Conservation (phyloP, 73 alveolate species). For the Tetrahymena elliotti region DNA sequence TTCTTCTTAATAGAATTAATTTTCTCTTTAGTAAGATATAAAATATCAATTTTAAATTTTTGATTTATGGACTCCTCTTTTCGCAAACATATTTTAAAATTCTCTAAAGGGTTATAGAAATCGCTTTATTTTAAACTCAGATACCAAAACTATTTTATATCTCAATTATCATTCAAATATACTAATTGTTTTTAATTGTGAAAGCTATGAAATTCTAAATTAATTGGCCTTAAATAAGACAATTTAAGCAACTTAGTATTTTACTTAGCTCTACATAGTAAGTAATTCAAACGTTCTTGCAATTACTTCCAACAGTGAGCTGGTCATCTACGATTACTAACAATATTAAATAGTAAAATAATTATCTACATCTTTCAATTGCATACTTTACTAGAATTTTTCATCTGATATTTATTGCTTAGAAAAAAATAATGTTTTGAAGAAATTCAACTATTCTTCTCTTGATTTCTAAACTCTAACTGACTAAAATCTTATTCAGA, state of each 20-base stretch:
- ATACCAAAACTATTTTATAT: not conserved
- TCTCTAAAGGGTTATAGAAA: not conserved
- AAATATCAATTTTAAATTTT: too few species aligned
- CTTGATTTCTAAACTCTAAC: not conserved
- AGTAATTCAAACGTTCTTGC: not conserved
- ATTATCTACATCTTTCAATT: not conserved
- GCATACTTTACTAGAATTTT: not conserved
- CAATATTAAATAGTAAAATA: too few species aligned
- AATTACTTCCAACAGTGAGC: not conserved
- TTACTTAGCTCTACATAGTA: not conserved
- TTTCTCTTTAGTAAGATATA: not conserved
- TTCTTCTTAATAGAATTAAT: too few species aligned
- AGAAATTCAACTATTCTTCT: not conserved
- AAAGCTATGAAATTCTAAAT: too few species aligned
- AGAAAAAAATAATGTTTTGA: not conserved
- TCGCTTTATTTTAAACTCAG: not conserved
- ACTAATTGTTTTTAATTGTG: not conserved
- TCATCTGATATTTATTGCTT: not conserved
- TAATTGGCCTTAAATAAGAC: not conserved
- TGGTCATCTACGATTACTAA: not conserved
- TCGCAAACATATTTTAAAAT: not conserved
- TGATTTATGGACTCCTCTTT: not conserved
- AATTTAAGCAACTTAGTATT: not conserved
- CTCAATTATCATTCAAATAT: not conserved
- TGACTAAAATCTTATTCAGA: too few species aligned